phyloP scores from a whole-genome alignment of 768 basidiomycete species.

The Sporobolomyces roseus region DNA sequence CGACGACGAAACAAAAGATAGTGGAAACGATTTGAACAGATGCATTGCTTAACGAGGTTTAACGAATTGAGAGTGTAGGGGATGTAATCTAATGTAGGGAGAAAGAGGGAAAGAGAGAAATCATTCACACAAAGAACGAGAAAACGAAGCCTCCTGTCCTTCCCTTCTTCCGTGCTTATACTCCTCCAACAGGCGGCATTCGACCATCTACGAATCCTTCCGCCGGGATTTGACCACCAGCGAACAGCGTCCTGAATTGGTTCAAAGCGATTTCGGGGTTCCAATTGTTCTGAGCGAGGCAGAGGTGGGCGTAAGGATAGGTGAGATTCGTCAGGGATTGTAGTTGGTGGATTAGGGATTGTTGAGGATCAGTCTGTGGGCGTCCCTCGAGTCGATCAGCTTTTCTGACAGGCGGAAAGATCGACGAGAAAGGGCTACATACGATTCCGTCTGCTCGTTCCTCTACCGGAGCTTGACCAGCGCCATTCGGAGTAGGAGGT shows the following conservation, averaged over 20 bases:
- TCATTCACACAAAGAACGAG: too few species aligned
- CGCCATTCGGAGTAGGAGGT: conserved; percentile 6
- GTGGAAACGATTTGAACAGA: not conserved
- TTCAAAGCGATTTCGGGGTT: conserved; percentile 69
- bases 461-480: not conserved
- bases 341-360: conserved; percentile 65
- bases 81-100: too few species aligned
- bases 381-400: not conserved
- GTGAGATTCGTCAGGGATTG: conserved; percentile 73
- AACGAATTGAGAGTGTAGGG: not conserved
- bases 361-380: conserved; percentile 64
- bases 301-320: conserved; percentile 73
- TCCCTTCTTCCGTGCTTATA: too few species aligned
- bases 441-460: conserved; percentile 38
- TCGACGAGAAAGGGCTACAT: not conserved
- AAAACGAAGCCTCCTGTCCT: too few species aligned
- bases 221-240: conserved; percentile 40
- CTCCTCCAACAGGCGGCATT: not conserved
- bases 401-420: not conserved
- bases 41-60: too few species aligned
- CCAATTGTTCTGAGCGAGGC: conserved; percentile 80
- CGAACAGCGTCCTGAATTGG: conserved; percentile 75
- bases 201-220: conserved; percentile 34
- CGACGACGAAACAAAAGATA: not conserved
- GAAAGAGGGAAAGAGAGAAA: too few species aligned